Conservation (phyloP, 805 yeast genomes). For the Saturnispora quitensis region DNA sequence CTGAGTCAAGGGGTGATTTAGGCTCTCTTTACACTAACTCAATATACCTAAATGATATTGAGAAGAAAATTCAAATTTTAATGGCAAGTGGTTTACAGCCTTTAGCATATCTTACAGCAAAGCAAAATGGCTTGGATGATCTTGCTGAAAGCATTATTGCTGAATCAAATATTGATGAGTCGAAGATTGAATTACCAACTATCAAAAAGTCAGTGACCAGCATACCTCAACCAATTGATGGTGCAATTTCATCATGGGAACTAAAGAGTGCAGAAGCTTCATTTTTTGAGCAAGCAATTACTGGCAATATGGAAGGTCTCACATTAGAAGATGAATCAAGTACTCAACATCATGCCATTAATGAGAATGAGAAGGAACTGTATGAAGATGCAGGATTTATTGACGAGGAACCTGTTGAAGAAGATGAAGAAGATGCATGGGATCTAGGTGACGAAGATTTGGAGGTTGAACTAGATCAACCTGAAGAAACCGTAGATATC, state of each 20-base stretch:
- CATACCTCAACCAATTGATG: conserved; percentile 41
- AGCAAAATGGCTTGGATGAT: conserved; percentile 70
- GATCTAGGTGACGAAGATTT: conserved; percentile 53
- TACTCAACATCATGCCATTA: conserved; percentile 17
- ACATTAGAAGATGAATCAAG: conserved; percentile 25
- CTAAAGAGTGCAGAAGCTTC: conserved; percentile 61
- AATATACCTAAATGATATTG: conserved; percentile 63
- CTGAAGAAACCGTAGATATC: conserved; percentile 27
- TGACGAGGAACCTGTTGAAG: conserved; percentile 40
- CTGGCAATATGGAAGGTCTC: conserved; percentile 67
- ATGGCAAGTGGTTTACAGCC: conserved; percentile 75
- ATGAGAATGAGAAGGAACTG: conserved; percentile 17
- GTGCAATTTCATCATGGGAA: conserved; percentile 64
- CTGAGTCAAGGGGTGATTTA: conserved; percentile 77
- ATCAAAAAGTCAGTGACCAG: conserved; percentile 30
- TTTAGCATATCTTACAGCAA: conserved; percentile 88
- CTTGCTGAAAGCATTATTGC: conserved; percentile 64
- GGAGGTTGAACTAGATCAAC: conserved; percentile 47
- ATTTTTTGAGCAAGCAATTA: conserved; percentile 75
- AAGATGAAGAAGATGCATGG: conserved; percentile 55
- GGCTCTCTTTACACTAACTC: conserved; percentile 78
- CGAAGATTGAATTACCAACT: conserved; percentile 41
- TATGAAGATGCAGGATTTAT: conserved; percentile 12
- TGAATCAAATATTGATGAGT: conserved; percentile 55
- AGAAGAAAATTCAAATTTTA: conserved; percentile 65